These are phyloP conservation scores for Talaromyces adpressus DNA, from an alignment of 495 filamentous ascomycete genomes.

Conservation along the genomic window DNA sequence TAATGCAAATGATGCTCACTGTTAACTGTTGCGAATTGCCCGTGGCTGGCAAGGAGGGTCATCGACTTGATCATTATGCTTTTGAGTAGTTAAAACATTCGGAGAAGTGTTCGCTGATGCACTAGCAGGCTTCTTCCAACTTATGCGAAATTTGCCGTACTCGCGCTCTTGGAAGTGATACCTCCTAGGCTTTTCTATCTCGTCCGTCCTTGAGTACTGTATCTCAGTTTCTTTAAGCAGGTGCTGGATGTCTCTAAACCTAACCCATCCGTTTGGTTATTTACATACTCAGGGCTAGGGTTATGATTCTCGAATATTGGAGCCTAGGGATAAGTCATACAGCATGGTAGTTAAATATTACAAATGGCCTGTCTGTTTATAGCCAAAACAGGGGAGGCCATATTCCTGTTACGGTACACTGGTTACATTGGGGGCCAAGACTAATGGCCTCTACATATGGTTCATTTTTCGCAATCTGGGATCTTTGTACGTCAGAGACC, in stretches of 20 bases:
- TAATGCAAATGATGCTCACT: too few relatives aligned
- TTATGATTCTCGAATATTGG: background rate
- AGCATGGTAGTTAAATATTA: background rate
- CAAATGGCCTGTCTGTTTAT: background rate
- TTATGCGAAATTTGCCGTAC: too few relatives aligned
- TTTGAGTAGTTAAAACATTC: too few relatives aligned
- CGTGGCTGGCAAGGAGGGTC: too few relatives aligned
- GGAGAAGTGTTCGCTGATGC: too few relatives aligned
- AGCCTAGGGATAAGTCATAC: background rate
- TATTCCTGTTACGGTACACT: background rate
- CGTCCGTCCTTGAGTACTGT: background rate
- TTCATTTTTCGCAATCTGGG: background rate
- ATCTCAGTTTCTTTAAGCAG: background rate
- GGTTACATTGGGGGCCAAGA: conserved; percentile 3
- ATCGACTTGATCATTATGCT: too few relatives aligned
- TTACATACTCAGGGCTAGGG: background rate
- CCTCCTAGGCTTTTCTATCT: background rate
- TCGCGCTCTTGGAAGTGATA: background rate
- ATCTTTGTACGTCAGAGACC: too few relatives aligned
- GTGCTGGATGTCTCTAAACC: too few relatives aligned
- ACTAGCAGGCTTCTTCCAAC: too few relatives aligned
- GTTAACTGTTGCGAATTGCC: too few relatives aligned
- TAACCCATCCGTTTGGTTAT: too few relatives aligned
- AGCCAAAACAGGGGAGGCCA: background rate
- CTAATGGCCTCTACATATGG: background rate